A percentile compares a stretch with the other conserved stretches of the same genome.
Conservation (phyloP, 2,329 filamentous ascomycete species). For the Escovopsis sp. region DNA sequence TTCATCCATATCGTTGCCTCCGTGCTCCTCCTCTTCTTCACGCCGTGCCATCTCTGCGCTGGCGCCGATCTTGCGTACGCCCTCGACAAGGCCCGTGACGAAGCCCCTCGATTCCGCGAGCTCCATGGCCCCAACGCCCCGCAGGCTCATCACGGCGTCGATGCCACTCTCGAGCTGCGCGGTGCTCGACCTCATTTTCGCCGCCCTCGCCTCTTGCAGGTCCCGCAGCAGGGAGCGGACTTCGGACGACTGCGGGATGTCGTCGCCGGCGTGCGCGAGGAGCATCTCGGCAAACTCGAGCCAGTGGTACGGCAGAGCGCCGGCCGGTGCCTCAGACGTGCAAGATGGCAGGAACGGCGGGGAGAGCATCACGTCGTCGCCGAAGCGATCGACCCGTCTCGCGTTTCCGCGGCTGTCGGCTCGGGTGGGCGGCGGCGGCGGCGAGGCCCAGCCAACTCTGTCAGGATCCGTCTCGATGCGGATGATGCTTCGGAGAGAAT, state of each 20-base stretch:
- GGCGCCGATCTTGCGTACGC: constrained; percentile 67
- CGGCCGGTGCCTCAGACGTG: constrained; percentile 51
- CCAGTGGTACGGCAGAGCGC: constrained; percentile 86
- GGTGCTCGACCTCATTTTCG: constrained; percentile 70
- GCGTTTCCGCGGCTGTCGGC: constrained; percentile 32
- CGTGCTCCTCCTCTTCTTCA: constrained; percentile 59
- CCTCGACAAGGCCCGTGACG: constrained; percentile 74
- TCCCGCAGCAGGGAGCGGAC: constrained; percentile 66
- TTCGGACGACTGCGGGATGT: constrained; percentile 58
- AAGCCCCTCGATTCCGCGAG: constrained; percentile 76
- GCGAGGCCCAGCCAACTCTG: constrained; percentile 60
- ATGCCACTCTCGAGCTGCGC: constrained; percentile 55
- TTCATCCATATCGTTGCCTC: constrained; percentile 35
- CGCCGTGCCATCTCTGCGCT: constrained; percentile 63
- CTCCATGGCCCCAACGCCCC: constrained; percentile 85
- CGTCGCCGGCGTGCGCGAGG: constrained; percentile 71
- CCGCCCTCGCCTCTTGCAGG: constrained; percentile 72
- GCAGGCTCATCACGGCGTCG: constrained; percentile 52
- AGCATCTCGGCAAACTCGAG: constrained; percentile 80
- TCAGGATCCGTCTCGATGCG: constrained; percentile 64
- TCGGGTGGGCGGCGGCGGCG: constrained; percentile 49
- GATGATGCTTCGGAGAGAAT: constrained; percentile 64
- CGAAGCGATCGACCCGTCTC: constrained; percentile 15
- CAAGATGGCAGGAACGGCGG: constrained; percentile 70
- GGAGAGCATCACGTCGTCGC: constrained; percentile 28